phyloP scores from a whole-genome alignment of 148 eudicot species.

The Heliamphora exappendiculata region DNA sequence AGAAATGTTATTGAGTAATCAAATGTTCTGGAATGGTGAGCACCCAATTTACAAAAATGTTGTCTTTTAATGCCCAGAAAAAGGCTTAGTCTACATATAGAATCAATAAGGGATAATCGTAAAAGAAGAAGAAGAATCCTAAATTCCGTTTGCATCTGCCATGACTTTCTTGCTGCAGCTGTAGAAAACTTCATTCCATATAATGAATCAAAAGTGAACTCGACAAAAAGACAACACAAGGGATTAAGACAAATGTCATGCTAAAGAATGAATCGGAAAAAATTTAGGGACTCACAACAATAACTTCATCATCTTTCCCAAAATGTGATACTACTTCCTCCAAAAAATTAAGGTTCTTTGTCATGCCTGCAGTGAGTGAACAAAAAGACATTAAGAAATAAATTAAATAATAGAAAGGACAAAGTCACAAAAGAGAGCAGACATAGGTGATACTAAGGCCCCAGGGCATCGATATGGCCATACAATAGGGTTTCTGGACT shows the following conservation, averaged over 20 bases:
- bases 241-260: background rate
- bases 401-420: background rate
- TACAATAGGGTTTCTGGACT: background rate
- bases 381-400: background rate
- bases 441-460: background rate
- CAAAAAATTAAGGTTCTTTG: conserved; percentile 49
- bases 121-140: no score
- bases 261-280: background rate
- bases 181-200: background rate
- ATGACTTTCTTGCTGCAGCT: background rate
- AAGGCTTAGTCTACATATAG: background rate
- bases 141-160: background rate
- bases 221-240: background rate
- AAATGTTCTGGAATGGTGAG: background rate
- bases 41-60: background rate
- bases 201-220: background rate
- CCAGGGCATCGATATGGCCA: background rate
- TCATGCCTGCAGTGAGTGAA: conserved; percentile 39
- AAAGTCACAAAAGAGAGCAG: background rate
- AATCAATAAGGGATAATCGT: background rate
- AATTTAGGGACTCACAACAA: conserved; percentile 47
- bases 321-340: conserved; percentile 44
- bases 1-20: background rate
- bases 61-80: background rate
- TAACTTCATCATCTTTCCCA: conserved; percentile 63